These are phyloP conservation scores for Chaetothyriales sp. DNA, from an alignment of 2,329 filamentous ascomycete genomes.

Conservation along the genomic window DNA sequence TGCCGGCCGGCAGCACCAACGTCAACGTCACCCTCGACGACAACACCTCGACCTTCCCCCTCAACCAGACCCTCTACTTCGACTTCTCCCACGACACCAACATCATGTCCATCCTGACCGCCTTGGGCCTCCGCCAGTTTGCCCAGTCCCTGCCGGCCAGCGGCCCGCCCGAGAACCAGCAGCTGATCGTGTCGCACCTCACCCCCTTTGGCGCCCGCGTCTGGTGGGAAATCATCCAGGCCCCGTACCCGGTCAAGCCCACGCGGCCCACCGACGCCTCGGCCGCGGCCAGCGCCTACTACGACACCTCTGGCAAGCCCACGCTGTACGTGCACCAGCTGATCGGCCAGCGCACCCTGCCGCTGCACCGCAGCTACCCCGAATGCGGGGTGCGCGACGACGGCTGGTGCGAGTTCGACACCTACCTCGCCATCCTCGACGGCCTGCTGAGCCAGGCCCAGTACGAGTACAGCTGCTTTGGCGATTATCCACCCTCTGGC, in stretches of 20 bases:
- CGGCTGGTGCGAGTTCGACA: constrained; percentile 62
- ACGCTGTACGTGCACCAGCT: constrained; percentile 63
- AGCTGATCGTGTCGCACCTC: constrained; percentile 53
- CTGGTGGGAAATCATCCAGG: constrained; percentile 59
- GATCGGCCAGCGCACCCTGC: constrained; percentile 60
- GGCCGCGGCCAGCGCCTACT: constrained; percentile 25
- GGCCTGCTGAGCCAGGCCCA: constrained; percentile 44
- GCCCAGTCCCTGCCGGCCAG: constrained; percentile 43
- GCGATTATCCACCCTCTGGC: constrained; percentile 23
- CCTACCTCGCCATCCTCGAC: constrained; percentile 51
- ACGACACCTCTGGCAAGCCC: constrained; percentile 35
- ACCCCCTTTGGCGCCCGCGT: constrained; percentile 60
- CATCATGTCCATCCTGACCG: constrained; percentile 55
- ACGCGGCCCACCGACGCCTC: constrained; percentile 31
- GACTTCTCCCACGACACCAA: constrained; percentile 71
- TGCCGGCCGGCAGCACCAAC: constrained; percentile 29
- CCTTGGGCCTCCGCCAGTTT: constrained; percentile 55
- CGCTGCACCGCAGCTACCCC: constrained; percentile 51
- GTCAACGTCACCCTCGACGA: constrained; percentile 31
- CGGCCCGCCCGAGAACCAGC: constrained; percentile 43
- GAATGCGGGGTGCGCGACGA: constrained; percentile 54
- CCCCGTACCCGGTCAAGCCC: constrained; percentile 48
- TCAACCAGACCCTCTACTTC: constrained; percentile 62
- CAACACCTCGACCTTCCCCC: constrained; percentile 55
- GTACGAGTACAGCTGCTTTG: constrained; percentile 55